A percentile compares a stretch with the other conserved stretches of the same genome.
phyloP scores from a whole-genome alignment of 1,284 basidiomycete genomes.

The Austropuccinia psidii region DNA sequence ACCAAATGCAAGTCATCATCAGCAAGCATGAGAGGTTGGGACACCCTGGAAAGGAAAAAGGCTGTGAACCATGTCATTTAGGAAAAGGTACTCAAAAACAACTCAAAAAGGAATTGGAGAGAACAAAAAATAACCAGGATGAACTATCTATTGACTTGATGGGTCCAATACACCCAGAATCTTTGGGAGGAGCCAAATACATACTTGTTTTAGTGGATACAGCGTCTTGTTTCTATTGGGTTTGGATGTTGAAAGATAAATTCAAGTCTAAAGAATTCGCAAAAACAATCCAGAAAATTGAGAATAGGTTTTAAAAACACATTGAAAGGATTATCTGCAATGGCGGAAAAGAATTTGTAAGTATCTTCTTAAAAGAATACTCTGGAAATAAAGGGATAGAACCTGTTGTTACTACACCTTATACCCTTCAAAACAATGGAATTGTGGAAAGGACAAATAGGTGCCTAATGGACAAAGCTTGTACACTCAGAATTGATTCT shows the following conservation, averaged over 20 bases:
- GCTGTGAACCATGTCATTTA: constrained; percentile 7
- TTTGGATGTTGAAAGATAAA: constrained; percentile 1
- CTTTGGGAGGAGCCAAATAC: constrained; percentile 20
- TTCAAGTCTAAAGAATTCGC: background rate
- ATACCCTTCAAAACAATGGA: constrained; percentile 25
- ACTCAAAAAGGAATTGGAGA: background rate
- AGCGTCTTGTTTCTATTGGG: constrained; percentile 3
- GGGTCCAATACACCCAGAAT: constrained; percentile 16
- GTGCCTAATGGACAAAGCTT: constrained; percentile 3
- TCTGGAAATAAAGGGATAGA: constrained; percentile 1
- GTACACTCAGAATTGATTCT: background rate
- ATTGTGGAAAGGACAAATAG: constrained; percentile 15
- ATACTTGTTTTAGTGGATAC: constrained; percentile 14
- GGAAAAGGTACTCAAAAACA: constrained; percentile 8
- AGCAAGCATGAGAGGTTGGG: constrained; percentile 5
- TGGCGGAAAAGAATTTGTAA: constrained; percentile 19
- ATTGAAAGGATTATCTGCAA: constrained; percentile 12
- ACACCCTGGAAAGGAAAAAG: background rate
- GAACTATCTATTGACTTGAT: constrained; percentile 20
- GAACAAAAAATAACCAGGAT: background rate
- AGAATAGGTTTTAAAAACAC: background rate
- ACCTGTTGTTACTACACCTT: background rate
- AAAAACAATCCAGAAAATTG: background rate
- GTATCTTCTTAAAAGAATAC: background rate
- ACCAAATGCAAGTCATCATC: too few relatives aligned